Base-by-base conservation (phyloP, 2,329 filamentous ascomycete species). In the Penicillium sp. region DNA sequence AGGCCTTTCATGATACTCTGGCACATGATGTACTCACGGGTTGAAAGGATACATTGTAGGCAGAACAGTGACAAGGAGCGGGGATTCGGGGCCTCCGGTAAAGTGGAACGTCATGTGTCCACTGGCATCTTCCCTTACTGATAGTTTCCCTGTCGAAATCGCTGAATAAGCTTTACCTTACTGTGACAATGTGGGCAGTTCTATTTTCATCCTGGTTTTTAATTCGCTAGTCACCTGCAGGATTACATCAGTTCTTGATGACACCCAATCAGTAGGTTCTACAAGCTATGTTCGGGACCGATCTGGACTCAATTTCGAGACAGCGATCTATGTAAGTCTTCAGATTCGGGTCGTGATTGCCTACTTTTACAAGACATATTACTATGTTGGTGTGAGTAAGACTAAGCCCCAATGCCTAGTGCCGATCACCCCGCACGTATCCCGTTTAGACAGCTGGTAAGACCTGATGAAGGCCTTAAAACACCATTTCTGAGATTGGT, bases 241-340 rank as follows among this genome's bases (percentile, higher is more conserved):
- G 26, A 56, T 56, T 37, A 56, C 54, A 56, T 56, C 54, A 56
- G 22, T 29, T 22, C 19, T 33, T 27, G 48, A 19, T 50, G n/a
- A 27, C 22, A 39, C 16, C 14, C 48, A 24, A 50, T 50, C 33
- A 27, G 13, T 21, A 27, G 29, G 26, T 29, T 22, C 46, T 22
- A 33, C 46, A 31, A 35, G 21, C 29, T 35, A 33, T 19, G n/a
- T 35, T 4, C 46, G 10, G 19, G 39, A 22, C 39, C 16, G 39
- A 41, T 13, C 9, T 41, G 10, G 19, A 22, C 39, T 22, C 11
- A 41, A 0, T 41, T 41, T 41, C 39, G n/a, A 41, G 39, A 41
- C 19, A 22, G 19, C 5, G 9, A 41, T 22, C 39, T 41, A 41
- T 21, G 39, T 22, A 39, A 39, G 35, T 7, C 26, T 7, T 26